phyloP scores from a whole-genome alignment of 495 filamentous ascomycete genomes.

The Xylaria intraflava region DNA sequence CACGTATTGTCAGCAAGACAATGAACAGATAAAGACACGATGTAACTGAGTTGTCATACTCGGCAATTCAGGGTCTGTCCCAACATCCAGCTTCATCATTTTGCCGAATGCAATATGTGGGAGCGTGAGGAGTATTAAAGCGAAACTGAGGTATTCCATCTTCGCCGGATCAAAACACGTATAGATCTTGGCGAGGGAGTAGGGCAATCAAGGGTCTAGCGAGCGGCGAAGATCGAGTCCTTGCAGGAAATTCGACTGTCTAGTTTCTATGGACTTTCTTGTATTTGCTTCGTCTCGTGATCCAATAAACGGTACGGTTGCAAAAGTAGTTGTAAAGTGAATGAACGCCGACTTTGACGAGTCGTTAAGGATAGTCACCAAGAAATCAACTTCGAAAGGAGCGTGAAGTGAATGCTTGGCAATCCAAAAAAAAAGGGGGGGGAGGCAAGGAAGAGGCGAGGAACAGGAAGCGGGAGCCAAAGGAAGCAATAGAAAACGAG shows the following conservation, averaged over 20 bases:
- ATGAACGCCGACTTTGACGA: conserved; percentile 1
- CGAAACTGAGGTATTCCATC: conserved; percentile 14
- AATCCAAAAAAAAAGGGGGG: conserved; percentile 20
- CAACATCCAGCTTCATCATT: conserved; percentile 15
- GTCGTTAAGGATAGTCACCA: conserved; percentile 25
- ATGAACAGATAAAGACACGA: neutral
- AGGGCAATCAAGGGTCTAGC: neutral
- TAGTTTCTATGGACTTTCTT: conserved; percentile 1
- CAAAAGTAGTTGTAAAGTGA: conserved; percentile 14
- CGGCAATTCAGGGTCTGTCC: conserved; percentile 14
- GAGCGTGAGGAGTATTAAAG: conserved; percentile 12
- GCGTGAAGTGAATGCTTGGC: conserved; percentile 24
- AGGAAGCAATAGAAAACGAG: neutral
- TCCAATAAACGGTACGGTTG: conserved; percentile 26
- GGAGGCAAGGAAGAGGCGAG: neutral
- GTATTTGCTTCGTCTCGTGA: conserved; percentile 18
- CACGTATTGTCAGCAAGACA: neutral
- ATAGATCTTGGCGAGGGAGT: neutral
- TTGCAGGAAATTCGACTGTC: neutral
- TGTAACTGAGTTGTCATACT: conserved; percentile 1
- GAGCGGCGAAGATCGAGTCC: neutral
- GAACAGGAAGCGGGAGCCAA: conserved; percentile 1
- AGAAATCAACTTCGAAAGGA: conserved; percentile 22
- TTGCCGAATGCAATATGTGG: conserved; percentile 8
- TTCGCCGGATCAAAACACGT: neutral